Percentiles rank a stretch among this genome's conserved stretches.
Conservation (phyloP, 306 rosid species). For the Medicago truncatula region DNA sequence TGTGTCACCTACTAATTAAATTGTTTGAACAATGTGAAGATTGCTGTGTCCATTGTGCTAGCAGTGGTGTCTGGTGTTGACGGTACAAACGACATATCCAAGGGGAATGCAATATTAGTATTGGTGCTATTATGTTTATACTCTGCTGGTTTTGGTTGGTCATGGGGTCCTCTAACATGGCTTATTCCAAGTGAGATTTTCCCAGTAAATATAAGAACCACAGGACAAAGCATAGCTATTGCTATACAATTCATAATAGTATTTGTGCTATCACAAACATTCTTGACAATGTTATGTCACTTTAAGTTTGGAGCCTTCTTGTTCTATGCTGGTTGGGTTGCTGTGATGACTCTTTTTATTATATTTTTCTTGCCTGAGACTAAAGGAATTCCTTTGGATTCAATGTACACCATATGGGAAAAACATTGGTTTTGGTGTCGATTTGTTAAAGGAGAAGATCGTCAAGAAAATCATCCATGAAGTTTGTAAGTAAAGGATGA, state of each 20-base stretch:
- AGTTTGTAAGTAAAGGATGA: background rate
- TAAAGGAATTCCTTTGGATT: constrained; percentile 68
- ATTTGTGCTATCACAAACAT: constrained; percentile 64
- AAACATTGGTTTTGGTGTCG: constrained; percentile 76
- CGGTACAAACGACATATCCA: constrained; percentile 52
- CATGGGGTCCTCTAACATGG: constrained; percentile 82
- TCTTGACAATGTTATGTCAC: constrained; percentile 73
- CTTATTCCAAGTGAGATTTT: constrained; percentile 80
- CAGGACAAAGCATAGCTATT: constrained; percentile 70
- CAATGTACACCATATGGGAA: constrained; percentile 62
- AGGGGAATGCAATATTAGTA: constrained; percentile 55
- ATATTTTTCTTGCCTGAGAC: constrained; percentile 74
- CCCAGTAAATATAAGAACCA: constrained; percentile 63
- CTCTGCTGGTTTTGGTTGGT: constrained; percentile 82
- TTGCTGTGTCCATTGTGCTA: constrained; percentile 61
- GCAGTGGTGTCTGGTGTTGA: constrained; percentile 52
- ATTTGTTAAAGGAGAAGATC: constrained; percentile 38
- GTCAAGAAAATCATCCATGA: constrained; percentile 33
- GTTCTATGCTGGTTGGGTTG: constrained; percentile 69
- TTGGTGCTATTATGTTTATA: constrained; percentile 60
- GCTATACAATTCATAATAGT: constrained; percentile 52
- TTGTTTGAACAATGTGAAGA: constrained; percentile 40
- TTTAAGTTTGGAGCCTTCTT: constrained; percentile 70
- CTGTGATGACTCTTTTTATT: constrained; percentile 61
- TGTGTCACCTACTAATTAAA: background rate